A percentile compares a stretch with the other conserved stretches of the same genome.
These are phyloP conservation scores for Trichoderma atroviride DNA, from an alignment of 2,329 filamentous ascomycete species.

Conservation along the genomic window DNA sequence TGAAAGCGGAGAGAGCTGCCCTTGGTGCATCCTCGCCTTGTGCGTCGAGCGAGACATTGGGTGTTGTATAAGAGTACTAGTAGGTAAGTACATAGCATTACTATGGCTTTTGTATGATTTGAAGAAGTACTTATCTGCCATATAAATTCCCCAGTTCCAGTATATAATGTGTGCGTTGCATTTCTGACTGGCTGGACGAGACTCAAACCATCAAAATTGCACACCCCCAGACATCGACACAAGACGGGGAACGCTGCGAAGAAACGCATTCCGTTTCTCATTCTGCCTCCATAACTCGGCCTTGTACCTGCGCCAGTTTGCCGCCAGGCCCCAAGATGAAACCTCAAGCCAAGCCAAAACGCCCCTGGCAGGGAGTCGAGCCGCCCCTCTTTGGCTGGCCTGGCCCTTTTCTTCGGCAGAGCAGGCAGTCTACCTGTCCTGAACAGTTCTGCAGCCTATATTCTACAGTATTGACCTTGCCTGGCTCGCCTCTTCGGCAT, in stretches of 20 bases:
- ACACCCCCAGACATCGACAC: conserved; percentile 6
- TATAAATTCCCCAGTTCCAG: background rate
- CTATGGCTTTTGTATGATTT: background rate
- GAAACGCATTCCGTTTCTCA: conserved; percentile 27
- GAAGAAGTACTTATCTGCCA: background rate
- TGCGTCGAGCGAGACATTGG: background rate
- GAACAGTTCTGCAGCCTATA: background rate
- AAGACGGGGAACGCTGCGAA: background rate
- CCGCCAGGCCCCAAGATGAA: conserved; percentile 19
- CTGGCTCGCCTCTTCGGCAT: background rate
- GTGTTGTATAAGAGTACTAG: background rate
- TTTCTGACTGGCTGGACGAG: background rate
- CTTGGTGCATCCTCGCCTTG: background rate
- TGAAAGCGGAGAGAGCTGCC: background rate
- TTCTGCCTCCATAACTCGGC: conserved; percentile 12
- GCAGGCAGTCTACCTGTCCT: no score
- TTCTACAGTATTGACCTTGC: background rate
- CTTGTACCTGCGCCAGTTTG: conserved; percentile 23
- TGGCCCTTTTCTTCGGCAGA: background rate
- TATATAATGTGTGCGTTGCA: background rate
- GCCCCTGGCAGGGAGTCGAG: conserved; percentile 27
- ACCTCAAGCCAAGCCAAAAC: background rate
- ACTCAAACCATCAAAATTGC: conserved; percentile 15
- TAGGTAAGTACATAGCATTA: background rate
- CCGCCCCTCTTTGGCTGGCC: background rate